These are phyloP conservation scores for Xylaria sp. DNA, from an alignment of 2,329 filamentous ascomycete species.

Conservation along the genomic window DNA sequence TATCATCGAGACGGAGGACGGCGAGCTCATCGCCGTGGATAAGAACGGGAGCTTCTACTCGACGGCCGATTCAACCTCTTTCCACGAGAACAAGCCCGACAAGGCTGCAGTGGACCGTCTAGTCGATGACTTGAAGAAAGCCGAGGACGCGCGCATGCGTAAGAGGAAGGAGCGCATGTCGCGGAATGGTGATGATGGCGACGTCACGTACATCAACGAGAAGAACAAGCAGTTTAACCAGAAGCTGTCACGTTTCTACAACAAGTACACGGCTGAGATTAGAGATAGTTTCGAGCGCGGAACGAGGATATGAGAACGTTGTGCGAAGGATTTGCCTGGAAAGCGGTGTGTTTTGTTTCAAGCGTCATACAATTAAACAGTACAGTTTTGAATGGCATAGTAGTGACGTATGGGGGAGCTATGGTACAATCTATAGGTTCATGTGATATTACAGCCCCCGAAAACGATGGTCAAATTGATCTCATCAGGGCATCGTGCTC, in stretches of 20 bases:
- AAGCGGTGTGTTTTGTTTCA: slow-evolving; percentile 25
- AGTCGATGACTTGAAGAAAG: slow-evolving; percentile 86
- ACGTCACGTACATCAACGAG: slow-evolving; percentile 99
- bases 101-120: slow-evolving; percentile 88
- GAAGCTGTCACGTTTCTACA: slow-evolving; percentile 95
- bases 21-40: slow-evolving; percentile 94
- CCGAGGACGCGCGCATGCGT: slow-evolving; percentile 86
- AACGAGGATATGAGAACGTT: slow-evolving; percentile 81
- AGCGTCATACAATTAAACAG: slow-evolving; percentile 15
- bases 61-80: slow-evolving; percentile 83
- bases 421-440: slow-evolving; percentile 47
- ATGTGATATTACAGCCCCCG: slow-evolving; percentile 36
- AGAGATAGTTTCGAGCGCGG: slow-evolving; percentile 97
- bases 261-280: slow-evolving; percentile 98
- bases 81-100: slow-evolving; percentile 86
- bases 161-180: slow-evolving; percentile 84
- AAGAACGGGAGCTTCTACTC: slow-evolving; percentile 91
- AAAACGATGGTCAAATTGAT: not conserved
- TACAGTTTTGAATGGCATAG: slow-evolving; percentile 22
- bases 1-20: slow-evolving; percentile 94
- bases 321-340: not conserved
- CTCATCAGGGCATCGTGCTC: slow-evolving; percentile 79
- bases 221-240: slow-evolving; percentile 99
- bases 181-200: slow-evolving; percentile 83
- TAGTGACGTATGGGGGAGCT: slow-evolving; percentile 36